Conservation (phyloP, 2,329 filamentous ascomycete genomes). For the Hymenoscyphus linearis region DNA sequence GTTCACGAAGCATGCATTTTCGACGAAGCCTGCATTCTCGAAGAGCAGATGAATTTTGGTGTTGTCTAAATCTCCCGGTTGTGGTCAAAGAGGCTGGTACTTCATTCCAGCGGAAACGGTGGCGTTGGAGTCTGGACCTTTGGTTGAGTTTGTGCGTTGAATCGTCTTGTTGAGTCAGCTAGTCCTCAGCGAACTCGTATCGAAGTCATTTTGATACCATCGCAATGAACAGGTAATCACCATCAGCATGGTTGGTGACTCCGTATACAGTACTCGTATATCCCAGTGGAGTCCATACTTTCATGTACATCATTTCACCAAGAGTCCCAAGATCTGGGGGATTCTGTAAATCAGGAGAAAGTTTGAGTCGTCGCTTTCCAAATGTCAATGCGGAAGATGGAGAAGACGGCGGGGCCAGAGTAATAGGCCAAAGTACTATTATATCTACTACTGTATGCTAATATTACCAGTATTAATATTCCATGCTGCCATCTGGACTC, state of each 20-base stretch:
- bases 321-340: background rate
- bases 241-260: background rate
- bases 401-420: background rate
- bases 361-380: background rate
- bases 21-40: too few relatives aligned
- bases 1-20: too few relatives aligned
- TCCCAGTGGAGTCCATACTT: background rate
- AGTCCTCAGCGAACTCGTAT: background rate
- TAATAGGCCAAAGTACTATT: too few relatives aligned
- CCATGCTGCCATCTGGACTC: background rate
- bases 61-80: background rate
- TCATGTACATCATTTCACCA: background rate
- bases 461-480: background rate
- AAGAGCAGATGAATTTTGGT: background rate
- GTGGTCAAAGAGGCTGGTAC: background rate
- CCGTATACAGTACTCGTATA: too few relatives aligned
- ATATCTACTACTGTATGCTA: background rate
- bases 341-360: background rate
- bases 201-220: background rate
- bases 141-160: background rate
- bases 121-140: background rate
- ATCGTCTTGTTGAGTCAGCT: background rate
- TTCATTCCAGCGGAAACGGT: background rate
- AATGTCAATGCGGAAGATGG: background rate
- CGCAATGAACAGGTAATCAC: too few relatives aligned